Percentiles rank a stretch among this genome's conserved stretches.
These are phyloP conservation scores for Aspergillus alliaceus DNA, from an alignment of 2,329 filamentous ascomycete genomes.

Conservation along the genomic window DNA sequence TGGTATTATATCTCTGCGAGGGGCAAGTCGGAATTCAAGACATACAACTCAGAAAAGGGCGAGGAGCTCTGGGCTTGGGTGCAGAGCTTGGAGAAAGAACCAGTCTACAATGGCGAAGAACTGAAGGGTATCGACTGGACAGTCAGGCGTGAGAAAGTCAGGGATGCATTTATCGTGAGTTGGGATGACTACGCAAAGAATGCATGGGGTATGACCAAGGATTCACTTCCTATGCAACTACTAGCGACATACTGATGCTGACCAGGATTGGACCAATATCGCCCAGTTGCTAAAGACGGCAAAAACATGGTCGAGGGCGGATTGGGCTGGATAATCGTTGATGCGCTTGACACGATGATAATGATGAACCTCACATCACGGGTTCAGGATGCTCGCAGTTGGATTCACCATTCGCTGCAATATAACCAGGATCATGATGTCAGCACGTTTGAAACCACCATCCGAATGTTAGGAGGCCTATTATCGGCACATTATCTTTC, in stretches of 20 bases:
- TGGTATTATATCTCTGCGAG: constrained; percentile 59
- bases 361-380: constrained; percentile 94
- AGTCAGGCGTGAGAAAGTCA: constrained; percentile 74
- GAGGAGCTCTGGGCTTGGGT: constrained; percentile 58
- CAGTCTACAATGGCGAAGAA: constrained; percentile 23
- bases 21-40: constrained; percentile 21
- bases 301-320: constrained; percentile 83
- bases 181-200: constrained; percentile 92
- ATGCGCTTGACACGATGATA: constrained; percentile 94
- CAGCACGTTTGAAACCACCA: constrained; percentile 96
- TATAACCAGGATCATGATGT: constrained; percentile 95
- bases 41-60: constrained; percentile 33
- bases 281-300: constrained; percentile 76
- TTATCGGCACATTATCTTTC: constrained; percentile 95
- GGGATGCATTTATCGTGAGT: constrained; percentile 84
- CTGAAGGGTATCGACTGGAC: constrained; percentile 66
- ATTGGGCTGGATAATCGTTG: constrained; percentile 97
- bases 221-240: background rate
- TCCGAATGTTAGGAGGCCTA: constrained; percentile 92
- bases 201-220: constrained; percentile 76
- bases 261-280: constrained; percentile 68
- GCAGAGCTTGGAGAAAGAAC: constrained; percentile 48
- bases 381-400: constrained; percentile 80
- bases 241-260: constrained; percentile 20
- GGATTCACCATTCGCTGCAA: constrained; percentile 76